phyloP scores from a whole-genome alignment of 768 basidiomycete genomes.

The Coprinopsis sp. region DNA sequence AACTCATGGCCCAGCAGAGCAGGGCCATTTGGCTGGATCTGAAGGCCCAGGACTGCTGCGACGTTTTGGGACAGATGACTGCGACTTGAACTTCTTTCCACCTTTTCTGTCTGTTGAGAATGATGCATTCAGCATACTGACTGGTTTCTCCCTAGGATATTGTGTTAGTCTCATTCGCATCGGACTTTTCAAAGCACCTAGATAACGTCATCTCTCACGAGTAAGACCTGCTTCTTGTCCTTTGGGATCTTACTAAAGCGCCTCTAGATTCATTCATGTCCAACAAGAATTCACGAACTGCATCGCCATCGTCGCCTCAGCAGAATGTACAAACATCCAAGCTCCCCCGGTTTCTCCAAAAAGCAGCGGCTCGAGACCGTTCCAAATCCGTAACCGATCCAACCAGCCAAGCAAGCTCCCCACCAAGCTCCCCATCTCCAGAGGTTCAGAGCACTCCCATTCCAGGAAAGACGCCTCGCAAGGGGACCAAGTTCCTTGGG shows the following conservation, averaged over 20 bases:
- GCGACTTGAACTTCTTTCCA: too few relatives aligned
- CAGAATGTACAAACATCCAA: conserved; percentile 44
- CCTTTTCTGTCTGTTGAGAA: too few relatives aligned
- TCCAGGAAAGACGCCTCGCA: conserved; percentile 19
- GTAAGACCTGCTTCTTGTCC: not conserved
- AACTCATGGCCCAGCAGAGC: too few relatives aligned
- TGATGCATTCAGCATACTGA: too few relatives aligned
- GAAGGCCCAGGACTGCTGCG: too few relatives aligned
- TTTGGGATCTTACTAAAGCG: not conserved
- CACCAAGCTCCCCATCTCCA: conserved; percentile 22
- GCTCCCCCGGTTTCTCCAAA: conserved; percentile 66
- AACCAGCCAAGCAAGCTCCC: conserved; percentile 37
- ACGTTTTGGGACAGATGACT: too few relatives aligned
- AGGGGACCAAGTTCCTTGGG: conserved; percentile 32
- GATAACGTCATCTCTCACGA: not conserved
- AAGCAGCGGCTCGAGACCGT: conserved; percentile 52
- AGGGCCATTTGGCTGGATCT: too few relatives aligned
- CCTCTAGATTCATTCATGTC: conserved; percentile 32
- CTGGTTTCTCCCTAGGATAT: too few relatives aligned
- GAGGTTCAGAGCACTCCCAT: conserved; percentile 20
- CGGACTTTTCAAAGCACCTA: too few relatives aligned
- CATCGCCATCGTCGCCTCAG: conserved; percentile 23
- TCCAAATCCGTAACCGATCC: conserved; percentile 46
- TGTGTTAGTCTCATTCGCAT: too few relatives aligned
- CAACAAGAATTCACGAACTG: conserved; percentile 37